Base-by-base conservation (phyloP, 2,329 filamentous ascomycete genomes). In the Aureobasidium sp. region DNA sequence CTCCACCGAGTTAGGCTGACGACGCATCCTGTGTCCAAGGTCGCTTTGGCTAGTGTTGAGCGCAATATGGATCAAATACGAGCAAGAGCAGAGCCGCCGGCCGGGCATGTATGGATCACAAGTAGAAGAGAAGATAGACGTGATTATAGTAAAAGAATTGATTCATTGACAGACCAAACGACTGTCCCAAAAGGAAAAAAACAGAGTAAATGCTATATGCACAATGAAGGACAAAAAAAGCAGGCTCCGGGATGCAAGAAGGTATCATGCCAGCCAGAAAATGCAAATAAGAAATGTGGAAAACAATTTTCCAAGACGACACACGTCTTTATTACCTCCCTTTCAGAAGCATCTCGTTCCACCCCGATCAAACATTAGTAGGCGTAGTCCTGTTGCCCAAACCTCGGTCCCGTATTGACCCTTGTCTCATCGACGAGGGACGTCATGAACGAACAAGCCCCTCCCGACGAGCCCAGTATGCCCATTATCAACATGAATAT, bases 401-500 rank as follows among this genome's bases (percentile, higher is more conserved):
- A 37, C 43, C 57, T 37, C 46, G 42, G n/a, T n/a, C 17, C 15
- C n/a, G 7, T 23, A 42, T 49, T 42, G 33, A 60, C 35, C 43
- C 46, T 31, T 43, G 46, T 25, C 43, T 50, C 35, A 59, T 33
- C 42, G 40, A 47, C 31, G 38, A 57, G 27, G n/a, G 33, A 21
- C 21, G 21, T 51, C 49, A 27, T 31, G 49, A 38, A 51, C 35
- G 13, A 35, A 60, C 31, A 54, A 45, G 42, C 29, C 11, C 29
- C 37, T 49, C 40, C 27, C 37, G 37, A 31, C 21, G 29, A 46
- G 33, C 29, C 50, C 60, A 47, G 31, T 50, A 53, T 46, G 53
- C 46, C 11, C 53, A 61, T 45, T 61, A 61, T 61, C 17, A 43
- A 61, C 60, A 61, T 61, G 60, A 58, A 58, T 51, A 31, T 42